phyloP scores from a whole-genome alignment of 2,329 filamentous ascomycete species.

The Ambrosiella beaveri region DNA sequence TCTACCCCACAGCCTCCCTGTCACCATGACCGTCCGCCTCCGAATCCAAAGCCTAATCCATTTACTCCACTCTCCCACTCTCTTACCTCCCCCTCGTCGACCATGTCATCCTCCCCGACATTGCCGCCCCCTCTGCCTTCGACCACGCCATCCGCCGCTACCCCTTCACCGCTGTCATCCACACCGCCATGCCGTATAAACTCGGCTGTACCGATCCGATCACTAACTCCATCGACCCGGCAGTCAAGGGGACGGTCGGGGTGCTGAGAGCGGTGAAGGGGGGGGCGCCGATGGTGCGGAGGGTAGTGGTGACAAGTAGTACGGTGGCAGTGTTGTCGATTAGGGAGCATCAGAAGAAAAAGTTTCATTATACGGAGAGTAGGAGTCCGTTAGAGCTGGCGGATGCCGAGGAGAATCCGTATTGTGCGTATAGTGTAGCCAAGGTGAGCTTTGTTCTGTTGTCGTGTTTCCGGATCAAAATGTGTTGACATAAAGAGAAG shows the following conservation, averaged over 20 bases:
- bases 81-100: constrained; percentile 18
- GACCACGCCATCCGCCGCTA: constrained; percentile 27
- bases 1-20: neutral
- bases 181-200: constrained; percentile 60
- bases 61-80: constrained; percentile 23
- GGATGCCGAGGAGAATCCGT: constrained; percentile 15
- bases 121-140: constrained; percentile 53
- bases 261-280: constrained; percentile 31
- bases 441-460: constrained; percentile 14
- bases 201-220: constrained; percentile 38
- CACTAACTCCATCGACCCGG: constrained; percentile 35
- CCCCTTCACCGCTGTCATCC: constrained; percentile 55
- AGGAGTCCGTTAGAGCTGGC: constrained; percentile 19
- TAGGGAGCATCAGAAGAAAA: constrained; percentile 18
- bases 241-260: constrained; percentile 33
- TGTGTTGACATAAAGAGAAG: neutral
- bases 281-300: constrained; percentile 36
- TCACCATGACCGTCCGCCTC: constrained; percentile 8
- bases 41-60: constrained; percentile 28
- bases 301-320: constrained; percentile 39
- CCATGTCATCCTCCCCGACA: constrained; percentile 49
- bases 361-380: constrained; percentile 15
- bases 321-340: constrained; percentile 28
- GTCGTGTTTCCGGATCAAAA: constrained; percentile 18
- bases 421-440: constrained; percentile 20